Conservation (phyloP, 345 rosid species). For the Eutrema japonicum region DNA sequence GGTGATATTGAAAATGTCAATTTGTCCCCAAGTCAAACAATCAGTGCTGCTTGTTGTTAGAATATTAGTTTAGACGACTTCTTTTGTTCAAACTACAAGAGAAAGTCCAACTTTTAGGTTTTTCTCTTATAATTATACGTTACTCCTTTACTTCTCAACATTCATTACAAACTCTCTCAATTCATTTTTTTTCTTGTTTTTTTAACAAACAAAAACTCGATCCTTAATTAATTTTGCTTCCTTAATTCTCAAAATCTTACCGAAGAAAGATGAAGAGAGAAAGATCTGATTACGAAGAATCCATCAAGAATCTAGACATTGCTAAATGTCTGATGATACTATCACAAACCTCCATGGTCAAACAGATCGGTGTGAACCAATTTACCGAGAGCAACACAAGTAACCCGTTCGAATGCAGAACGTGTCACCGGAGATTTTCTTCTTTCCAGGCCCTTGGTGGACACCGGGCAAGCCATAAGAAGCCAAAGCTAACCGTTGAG, state of each 20-base stretch:
- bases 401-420: constrained; percentile 63
- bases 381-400: constrained; percentile 14
- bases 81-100: constrained; percentile 28
- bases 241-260: constrained; percentile 24
- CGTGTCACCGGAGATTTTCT: constrained; percentile 63
- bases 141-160: constrained; percentile 7
- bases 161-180: constrained; percentile 35
- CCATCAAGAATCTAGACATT: constrained; percentile 51
- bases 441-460: constrained; percentile 86
- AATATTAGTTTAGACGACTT: constrained; percentile 43
- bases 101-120: constrained; percentile 33
- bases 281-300: constrained; percentile 45
- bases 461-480: constrained; percentile 78
- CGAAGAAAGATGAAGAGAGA: constrained; percentile 51
- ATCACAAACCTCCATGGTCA: constrained; percentile 45
- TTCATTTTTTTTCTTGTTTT: neutral
- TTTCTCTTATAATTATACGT: constrained; percentile 14
- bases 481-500: constrained; percentile 44
- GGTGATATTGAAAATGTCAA: constrained; percentile 36
- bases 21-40: constrained; percentile 34
- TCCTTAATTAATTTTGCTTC: constrained; percentile 2
- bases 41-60: constrained; percentile 34
- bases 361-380: constrained; percentile 30
- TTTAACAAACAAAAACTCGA: neutral
- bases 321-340: constrained; percentile 53